Conservation (phyloP, 805 yeast species). For the Hermanozyma aechmeae region DNA sequence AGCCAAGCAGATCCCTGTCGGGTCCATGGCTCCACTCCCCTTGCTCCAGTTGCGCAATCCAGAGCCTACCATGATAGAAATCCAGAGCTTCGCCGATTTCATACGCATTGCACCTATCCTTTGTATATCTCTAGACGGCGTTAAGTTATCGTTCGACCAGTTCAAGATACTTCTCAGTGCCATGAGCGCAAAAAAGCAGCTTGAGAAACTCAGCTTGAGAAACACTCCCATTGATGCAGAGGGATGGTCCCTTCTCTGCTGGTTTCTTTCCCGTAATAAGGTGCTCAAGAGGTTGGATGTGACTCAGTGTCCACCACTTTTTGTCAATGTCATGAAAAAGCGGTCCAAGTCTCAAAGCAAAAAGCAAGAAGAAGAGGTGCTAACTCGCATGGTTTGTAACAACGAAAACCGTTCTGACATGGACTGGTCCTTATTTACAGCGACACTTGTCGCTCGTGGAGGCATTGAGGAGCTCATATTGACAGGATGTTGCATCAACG, state of each 20-base stretch:
- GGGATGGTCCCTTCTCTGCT: slow-evolving; percentile 76
- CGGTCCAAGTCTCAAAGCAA: slow-evolving; percentile 13
- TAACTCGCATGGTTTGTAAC: slow-evolving; percentile 37
- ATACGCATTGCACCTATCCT: slow-evolving; percentile 76
- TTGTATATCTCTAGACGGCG: slow-evolving; percentile 72
- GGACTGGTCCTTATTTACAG: slow-evolving; percentile 76
- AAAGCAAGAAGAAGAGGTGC: slow-evolving; percentile 16
- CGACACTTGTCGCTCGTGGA: slow-evolving; percentile 57
- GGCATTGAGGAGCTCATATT: slow-evolving; percentile 74
- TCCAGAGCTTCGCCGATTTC: slow-evolving; percentile 82
- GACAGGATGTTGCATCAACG: slow-evolving; percentile 64
- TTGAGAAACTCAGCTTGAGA: slow-evolving; percentile 67
- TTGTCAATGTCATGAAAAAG: slow-evolving; percentile 34
- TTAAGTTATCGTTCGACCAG: slow-evolving; percentile 65
- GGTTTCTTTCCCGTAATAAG: slow-evolving; percentile 58
- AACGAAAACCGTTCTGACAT: slow-evolving; percentile 54
- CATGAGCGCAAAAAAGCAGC: slow-evolving; percentile 50
- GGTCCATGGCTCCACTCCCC: slow-evolving; percentile 67
- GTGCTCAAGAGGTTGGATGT: slow-evolving; percentile 54
- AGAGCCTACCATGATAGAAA: slow-evolving; percentile 82
- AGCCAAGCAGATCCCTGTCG: slow-evolving; percentile 69
- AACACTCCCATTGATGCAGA: slow-evolving; percentile 64
- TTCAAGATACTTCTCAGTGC: slow-evolving; percentile 65
- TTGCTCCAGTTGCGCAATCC: slow-evolving; percentile 71
- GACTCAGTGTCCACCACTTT: slow-evolving; percentile 54